Conservation (phyloP, 257 asterid genomes). For the Pogostemon cablin region DNA sequence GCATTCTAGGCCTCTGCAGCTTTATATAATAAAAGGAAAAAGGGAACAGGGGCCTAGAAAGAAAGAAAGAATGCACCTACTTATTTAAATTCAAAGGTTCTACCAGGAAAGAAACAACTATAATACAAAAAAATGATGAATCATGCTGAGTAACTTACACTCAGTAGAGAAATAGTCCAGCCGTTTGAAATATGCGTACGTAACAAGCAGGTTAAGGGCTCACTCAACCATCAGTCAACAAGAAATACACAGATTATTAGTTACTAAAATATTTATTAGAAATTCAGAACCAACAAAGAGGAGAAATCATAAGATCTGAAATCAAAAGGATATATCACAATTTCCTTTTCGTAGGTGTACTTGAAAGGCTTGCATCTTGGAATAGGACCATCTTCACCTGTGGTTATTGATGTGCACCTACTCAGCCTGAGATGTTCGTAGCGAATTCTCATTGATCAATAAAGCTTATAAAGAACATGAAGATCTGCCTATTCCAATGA, state of each 20-base stretch:
- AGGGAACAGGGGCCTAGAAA: neutral
- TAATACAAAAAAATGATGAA: slow-evolving; percentile 24
- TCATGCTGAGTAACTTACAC: slow-evolving; percentile 57
- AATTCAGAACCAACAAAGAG: neutral
- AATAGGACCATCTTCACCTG: slow-evolving; percentile 99
- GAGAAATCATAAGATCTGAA: slow-evolving; percentile 23
- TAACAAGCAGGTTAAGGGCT: slow-evolving; percentile 64
- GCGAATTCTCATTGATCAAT: slow-evolving; percentile 21
- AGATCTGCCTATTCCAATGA: neutral
- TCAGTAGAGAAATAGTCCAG: slow-evolving; percentile 98
- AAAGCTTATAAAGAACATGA: slow-evolving; percentile 15
- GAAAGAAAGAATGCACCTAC: slow-evolving; percentile 4
- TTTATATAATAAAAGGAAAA: neutral
- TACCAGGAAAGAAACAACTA: slow-evolving; percentile 13
- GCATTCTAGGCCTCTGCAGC: neutral
- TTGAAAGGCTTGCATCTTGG: slow-evolving; percentile 99
- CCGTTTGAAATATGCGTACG: slow-evolving; percentile 96
- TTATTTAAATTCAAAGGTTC: neutral
- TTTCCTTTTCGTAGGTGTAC: slow-evolving; percentile 98
- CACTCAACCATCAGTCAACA: slow-evolving; percentile 25
- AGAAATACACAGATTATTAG: slow-evolving; percentile 3
- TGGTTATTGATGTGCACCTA: slow-evolving; percentile 87
- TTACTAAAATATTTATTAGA: neutral
- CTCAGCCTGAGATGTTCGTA: slow-evolving; percentile 63
- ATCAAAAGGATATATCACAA: slow-evolving; percentile 89